A percentile compares a stretch with the other conserved stretches of the same genome.
Evolutionary conservation across 2,329 filamentous ascomycete genomes (phyloP).

Genomic region (Beauveria sp.): DNA sequence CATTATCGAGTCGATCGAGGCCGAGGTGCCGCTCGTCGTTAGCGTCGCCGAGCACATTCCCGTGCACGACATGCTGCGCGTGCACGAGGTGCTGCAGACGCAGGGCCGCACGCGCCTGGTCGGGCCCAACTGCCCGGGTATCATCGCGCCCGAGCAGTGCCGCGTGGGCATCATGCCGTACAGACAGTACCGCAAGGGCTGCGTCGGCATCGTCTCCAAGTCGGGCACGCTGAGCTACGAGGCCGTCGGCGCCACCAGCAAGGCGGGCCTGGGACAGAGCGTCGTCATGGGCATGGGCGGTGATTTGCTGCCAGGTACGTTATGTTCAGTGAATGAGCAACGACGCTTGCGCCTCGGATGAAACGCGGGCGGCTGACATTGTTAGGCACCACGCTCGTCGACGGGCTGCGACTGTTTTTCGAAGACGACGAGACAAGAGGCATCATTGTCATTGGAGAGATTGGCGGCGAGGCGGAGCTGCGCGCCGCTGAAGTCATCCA

Average conservation of each 20-base stretch:
- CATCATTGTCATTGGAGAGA: slow-evolving; percentile 65
- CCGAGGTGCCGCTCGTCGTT: slow-evolving; percentile 69
- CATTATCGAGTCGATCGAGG: slow-evolving; percentile 69
- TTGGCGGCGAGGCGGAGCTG: slow-evolving; percentile 62
- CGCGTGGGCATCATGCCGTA: slow-evolving; percentile 35
- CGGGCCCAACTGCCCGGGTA: slow-evolving; percentile 74
- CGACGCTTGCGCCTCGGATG: too few relatives aligned
- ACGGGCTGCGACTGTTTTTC: slow-evolving; percentile 61
- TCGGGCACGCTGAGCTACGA: slow-evolving; percentile 77
- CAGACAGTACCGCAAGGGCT: slow-evolving; percentile 43
- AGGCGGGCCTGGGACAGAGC: slow-evolving; percentile 69
- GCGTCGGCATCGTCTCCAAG: slow-evolving; percentile 70
- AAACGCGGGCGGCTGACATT: neutral
- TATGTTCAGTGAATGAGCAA: too few relatives aligned
- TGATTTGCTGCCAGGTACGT: slow-evolving; percentile 57
- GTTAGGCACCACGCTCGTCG: slow-evolving; percentile 57
- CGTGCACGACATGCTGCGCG: slow-evolving; percentile 66
- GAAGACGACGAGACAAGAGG: slow-evolving; percentile 61
- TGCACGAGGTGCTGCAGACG: slow-evolving; percentile 61
- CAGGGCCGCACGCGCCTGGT: slow-evolving; percentile 67
- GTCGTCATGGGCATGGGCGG: slow-evolving; percentile 72
- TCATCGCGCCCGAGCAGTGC: slow-evolving; percentile 68
- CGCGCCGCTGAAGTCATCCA: slow-evolving; percentile 65
- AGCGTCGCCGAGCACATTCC: slow-evolving; percentile 77
- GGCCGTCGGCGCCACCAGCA: slow-evolving; percentile 65